phyloP scores from a whole-genome alignment of 2,329 filamentous ascomycete genomes.

The Lojkania enalia region DNA sequence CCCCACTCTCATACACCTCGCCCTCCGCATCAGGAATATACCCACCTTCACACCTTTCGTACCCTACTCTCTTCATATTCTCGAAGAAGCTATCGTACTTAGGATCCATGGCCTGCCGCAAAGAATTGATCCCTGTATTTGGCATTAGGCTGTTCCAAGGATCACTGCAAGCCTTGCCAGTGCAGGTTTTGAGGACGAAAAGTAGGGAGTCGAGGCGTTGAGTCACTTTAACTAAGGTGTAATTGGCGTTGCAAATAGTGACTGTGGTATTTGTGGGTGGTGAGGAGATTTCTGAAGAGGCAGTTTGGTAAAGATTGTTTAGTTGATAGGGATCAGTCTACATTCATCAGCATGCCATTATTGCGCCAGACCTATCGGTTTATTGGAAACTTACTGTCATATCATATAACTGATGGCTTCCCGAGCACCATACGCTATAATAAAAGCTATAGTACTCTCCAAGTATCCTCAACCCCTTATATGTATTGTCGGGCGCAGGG shows the following conservation, averaged over 20 bases:
- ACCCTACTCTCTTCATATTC: slow-evolving; percentile 54
- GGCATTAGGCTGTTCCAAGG: slow-evolving; percentile 63
- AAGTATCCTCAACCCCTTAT: slow-evolving; percentile 60
- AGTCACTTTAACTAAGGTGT: not conserved
- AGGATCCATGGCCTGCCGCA: slow-evolving; percentile 54
- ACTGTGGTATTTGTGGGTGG: not conserved
- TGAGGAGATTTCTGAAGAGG: not conserved
- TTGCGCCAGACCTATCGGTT: no score
- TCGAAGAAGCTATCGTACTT: slow-evolving; percentile 58
- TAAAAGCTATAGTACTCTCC: slow-evolving; percentile 60
- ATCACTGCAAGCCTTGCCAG: slow-evolving; percentile 54
- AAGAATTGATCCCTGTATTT: slow-evolving; percentile 51
- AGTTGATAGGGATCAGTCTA: slow-evolving; percentile 44
- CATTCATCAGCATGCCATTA: no score
- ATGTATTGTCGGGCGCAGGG: slow-evolving; percentile 55
- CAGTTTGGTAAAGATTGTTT: slow-evolving; percentile 36
- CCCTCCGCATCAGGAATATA: slow-evolving; percentile 61
- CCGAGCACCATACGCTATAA: slow-evolving; percentile 69
- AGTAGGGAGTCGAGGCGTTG: slow-evolving; percentile 57
- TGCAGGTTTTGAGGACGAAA: slow-evolving; percentile 63
- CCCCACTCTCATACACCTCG: not conserved
- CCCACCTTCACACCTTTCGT: slow-evolving; percentile 57
- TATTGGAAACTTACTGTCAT: slow-evolving; percentile 57
- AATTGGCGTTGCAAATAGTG: not conserved
- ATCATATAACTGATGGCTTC: slow-evolving; percentile 68